phyloP scores from a whole-genome alignment of 345 rosid species.

The Gossypium rotundifolium region DNA sequence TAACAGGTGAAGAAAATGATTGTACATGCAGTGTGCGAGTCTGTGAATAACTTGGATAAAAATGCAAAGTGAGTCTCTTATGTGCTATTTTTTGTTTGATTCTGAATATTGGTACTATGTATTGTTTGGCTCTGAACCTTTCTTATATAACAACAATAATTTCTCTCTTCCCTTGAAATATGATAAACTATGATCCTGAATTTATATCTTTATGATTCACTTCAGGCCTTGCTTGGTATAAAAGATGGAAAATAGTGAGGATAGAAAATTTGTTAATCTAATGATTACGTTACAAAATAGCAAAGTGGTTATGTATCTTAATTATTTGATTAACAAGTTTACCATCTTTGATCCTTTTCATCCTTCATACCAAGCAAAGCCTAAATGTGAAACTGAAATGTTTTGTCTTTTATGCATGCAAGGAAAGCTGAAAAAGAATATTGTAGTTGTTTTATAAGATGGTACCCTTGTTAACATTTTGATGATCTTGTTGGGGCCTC shows the following conservation, averaged over 20 bases:
- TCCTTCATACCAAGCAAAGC: too few species aligned
- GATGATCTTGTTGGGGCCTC: background rate
- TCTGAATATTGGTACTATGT: background rate
- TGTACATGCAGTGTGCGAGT: constrained; percentile 30
- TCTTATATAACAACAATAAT: background rate
- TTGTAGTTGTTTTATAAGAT: background rate
- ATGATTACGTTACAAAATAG: too few species aligned
- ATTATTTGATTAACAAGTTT: too few species aligned
- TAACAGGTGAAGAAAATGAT: constrained; percentile 57
- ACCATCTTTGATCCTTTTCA: too few species aligned
- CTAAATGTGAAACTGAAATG: background rate
- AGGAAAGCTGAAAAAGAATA: background rate
- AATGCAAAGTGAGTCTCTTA: background rate
- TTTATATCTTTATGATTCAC: background rate
- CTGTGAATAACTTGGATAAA: constrained; percentile 23
- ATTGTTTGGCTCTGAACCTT: background rate
- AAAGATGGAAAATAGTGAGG: too few species aligned
- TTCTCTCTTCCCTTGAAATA: background rate
- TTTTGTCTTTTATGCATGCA: background rate
- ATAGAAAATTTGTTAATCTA: too few species aligned
- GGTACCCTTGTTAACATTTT: background rate
- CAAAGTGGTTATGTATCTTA: too few species aligned
- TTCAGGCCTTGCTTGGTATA: too few species aligned
- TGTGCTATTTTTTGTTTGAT: background rate
- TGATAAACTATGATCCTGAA: background rate